Evolutionary conservation across 371 early-diverging fungal genomes (phyloP).

Genomic region (Mycotypha africana): DNA sequence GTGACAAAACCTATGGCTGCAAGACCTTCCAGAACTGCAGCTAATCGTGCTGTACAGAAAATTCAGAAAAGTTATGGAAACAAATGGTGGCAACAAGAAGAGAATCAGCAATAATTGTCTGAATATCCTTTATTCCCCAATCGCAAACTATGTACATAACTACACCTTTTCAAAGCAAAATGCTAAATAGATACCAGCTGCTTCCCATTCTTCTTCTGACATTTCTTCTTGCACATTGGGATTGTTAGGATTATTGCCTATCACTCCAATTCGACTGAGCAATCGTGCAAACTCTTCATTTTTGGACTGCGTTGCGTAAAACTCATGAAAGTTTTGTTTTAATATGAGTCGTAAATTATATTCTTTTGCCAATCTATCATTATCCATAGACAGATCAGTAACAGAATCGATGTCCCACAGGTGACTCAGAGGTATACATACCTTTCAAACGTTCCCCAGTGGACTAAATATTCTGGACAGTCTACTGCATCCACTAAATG

Average conservation of each 20-base stretch:
- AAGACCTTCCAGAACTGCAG: too few species aligned
- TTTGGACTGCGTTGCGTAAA: constrained; percentile 59
- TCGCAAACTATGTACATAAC: constrained; percentile 7
- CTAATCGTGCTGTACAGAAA: too few species aligned
- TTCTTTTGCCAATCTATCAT: constrained; percentile 78
- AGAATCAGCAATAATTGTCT: too few species aligned
- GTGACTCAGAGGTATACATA: constrained; percentile 23
- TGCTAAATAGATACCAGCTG: constrained; percentile 62
- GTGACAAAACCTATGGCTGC: too few species aligned
- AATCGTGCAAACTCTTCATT: constrained; percentile 49
- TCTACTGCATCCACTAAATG: constrained; percentile 95
- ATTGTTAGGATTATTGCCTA: constrained; percentile 59
- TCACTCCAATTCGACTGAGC: constrained; percentile 78
- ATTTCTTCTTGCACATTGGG: constrained; percentile 52
- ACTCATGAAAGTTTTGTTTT: constrained; percentile 76
- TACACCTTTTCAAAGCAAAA: constrained; percentile 53
- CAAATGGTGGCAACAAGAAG: too few species aligned
- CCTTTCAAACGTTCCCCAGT: constrained; percentile 75
- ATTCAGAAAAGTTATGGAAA: too few species aligned
- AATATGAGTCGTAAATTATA: constrained; percentile 72
- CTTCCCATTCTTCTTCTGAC: constrained; percentile 90
- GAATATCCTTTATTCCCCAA: too few species aligned
- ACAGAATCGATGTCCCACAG: background rate
- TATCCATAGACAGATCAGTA: background rate
- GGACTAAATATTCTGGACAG: constrained; percentile 96